A percentile compares a stretch with the other conserved stretches of the same genome.
Conservation (phyloP, 768 basidiomycete species). For the Aureoboletus auriporus region DNA sequence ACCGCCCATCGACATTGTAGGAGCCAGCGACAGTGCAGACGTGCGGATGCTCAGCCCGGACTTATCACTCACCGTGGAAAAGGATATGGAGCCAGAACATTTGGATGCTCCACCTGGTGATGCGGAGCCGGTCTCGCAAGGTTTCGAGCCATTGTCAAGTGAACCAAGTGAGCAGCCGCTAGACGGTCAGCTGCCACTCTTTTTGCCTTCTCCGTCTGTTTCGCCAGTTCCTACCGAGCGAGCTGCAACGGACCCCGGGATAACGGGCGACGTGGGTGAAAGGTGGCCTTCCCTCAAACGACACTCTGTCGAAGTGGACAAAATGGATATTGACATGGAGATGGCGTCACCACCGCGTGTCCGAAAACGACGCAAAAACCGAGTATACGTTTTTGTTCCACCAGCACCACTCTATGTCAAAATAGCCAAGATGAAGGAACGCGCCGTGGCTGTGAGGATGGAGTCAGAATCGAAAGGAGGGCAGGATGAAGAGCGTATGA, state of each 20-base stretch:
- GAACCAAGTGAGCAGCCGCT: constrained; percentile 8
- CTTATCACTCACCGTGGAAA: constrained; percentile 6
- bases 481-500: constrained; percentile 30
- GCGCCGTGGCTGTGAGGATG: constrained; percentile 10
- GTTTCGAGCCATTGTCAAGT: constrained; percentile 6
- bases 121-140: constrained; percentile 1
- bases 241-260: constrained; percentile 18
- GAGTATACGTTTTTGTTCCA: constrained; percentile 29
- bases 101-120: constrained; percentile 3
- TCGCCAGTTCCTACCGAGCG: constrained; percentile 25
- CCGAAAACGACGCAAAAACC: constrained; percentile 24
- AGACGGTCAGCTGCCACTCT: constrained; percentile 38
- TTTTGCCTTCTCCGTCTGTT: constrained; percentile 44
- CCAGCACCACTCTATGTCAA: constrained; percentile 20
- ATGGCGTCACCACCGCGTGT: not conserved
- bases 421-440: constrained; percentile 16
- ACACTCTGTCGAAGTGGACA: constrained; percentile 10
- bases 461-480: constrained; percentile 15
- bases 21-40: constrained; percentile 12
- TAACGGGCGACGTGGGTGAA: constrained; percentile 6
- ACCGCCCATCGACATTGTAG: not conserved
- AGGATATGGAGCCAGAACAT: constrained; percentile 8
- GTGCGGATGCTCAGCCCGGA: constrained; percentile 21
- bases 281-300: constrained; percentile 19
- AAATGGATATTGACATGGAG: constrained; percentile 5